Evolutionary conservation across 2,329 filamentous ascomycete genomes (phyloP).

Genomic region (Polychaeton citri): DNA sequence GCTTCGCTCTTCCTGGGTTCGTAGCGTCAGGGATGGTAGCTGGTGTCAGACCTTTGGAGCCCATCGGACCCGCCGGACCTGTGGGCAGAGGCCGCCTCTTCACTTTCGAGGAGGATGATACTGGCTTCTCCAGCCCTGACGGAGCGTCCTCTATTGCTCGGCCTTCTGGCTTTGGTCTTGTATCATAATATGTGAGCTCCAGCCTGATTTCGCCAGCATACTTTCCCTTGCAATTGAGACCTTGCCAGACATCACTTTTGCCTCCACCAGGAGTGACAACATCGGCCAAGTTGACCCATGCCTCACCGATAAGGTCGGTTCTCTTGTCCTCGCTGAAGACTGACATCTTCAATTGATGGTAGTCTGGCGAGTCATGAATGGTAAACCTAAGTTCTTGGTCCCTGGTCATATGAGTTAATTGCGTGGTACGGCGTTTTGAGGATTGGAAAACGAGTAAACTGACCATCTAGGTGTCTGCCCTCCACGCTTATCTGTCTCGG

Average conservation of each 20-base stretch:
- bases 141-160: constrained; percentile 34
- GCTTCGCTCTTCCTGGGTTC: constrained; percentile 16
- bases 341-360: constrained; percentile 88
- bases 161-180: constrained; percentile 67
- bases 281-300: constrained; percentile 70
- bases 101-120: constrained; percentile 28
- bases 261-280: constrained; percentile 78
- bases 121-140: constrained; percentile 13
- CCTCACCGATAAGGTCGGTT: constrained; percentile 90
- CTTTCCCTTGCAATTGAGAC: constrained; percentile 74
- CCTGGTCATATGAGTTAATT: constrained; percentile 44
- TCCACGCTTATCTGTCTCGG: constrained; percentile 80
- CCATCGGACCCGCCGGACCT: constrained; percentile 49
- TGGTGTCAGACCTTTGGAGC: constrained; percentile 6
- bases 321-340: constrained; percentile 98
- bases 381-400: constrained; percentile 93
- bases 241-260: constrained; percentile 90
- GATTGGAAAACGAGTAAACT: constrained; percentile 19
- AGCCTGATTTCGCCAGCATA: constrained; percentile 92
- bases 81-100: constrained; percentile 76
- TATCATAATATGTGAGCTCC: constrained; percentile 94
- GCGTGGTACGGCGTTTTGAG: constrained; percentile 4
- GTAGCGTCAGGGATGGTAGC: constrained; percentile 14
- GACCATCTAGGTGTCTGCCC: constrained; percentile 95
- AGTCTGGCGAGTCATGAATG: constrained; percentile 92